These are phyloP conservation scores for Neurospora sp. DNA, from an alignment of 495 filamentous ascomycete species.

Conservation along the genomic window DNA sequence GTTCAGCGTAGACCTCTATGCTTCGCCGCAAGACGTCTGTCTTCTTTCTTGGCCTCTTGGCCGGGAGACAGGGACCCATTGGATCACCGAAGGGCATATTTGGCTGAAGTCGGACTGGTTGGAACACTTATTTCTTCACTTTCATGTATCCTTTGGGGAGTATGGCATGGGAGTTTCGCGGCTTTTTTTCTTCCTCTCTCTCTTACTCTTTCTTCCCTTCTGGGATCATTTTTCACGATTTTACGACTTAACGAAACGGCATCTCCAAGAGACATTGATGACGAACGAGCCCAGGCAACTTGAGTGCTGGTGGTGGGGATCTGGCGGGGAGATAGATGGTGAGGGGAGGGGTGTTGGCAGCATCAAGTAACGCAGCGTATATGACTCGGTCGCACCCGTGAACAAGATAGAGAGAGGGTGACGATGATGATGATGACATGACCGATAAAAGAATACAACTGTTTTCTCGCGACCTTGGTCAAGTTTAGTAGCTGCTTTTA, in stretches of 20 bases:
- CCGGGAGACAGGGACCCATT: background rate
- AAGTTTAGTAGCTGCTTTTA: background rate
- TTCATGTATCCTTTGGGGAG: background rate
- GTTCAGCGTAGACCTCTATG: background rate
- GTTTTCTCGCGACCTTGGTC: background rate
- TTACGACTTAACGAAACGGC: background rate
- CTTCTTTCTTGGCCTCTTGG: background rate
- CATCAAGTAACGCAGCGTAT: conserved; percentile 20
- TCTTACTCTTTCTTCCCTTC: background rate
- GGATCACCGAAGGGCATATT: background rate
- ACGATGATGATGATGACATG: background rate
- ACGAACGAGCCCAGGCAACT: background rate
- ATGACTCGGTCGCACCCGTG: conserved; percentile 38
- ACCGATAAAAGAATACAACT: background rate
- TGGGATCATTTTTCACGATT: background rate
- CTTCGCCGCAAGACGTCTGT: background rate
- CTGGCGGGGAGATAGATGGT: background rate
- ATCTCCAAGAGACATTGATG: background rate
- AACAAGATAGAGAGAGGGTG: conserved; percentile 25
- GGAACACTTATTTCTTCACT: background rate
- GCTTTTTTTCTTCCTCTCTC: background rate
- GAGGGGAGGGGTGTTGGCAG: background rate
- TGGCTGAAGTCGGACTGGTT: background rate
- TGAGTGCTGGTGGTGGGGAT: background rate
- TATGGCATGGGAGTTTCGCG: background rate